Evolutionary conservation across 805 yeast species (phyloP), one percentile per base, ranked within the genome.

Genomic region (Pichia eremophila): DNA sequence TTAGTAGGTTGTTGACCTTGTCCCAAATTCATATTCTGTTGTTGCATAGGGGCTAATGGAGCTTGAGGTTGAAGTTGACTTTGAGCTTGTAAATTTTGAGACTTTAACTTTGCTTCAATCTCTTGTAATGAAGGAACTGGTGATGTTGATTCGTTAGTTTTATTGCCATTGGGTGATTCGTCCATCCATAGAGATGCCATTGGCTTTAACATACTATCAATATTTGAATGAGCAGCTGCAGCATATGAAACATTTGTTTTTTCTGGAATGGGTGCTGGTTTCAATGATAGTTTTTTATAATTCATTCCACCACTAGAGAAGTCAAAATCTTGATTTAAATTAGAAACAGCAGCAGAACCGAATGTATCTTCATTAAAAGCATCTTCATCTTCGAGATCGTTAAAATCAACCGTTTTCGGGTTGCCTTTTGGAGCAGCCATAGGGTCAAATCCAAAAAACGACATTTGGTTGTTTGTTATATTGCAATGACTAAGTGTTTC

Each of bases 331-430:
- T 75, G 73, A 46, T 79, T 71, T n/a, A 64, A 54, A 8, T 61
- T 56, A 1, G 69, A 63, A n/a, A 45, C 40, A 29, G 70, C 71
- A 41, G 68, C 71, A 39, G 65, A 69, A 28, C 93, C 95, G 65
- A 86, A 86, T 0, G 95, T 86, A 59, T 82, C 89, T 52, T 79
- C 85, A 60, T 86, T 85, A 55, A 83, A 72, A 37, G 84, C 93
- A 60, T 87, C 96, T 43, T 83, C 90, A 32, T 77, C 83, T 48
- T 79, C 85, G n/a, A 83, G 72, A 2, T 88, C 95, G 57, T 88
- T 95, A 61, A 87, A 88, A 61, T 85, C 89, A 61, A 78, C 72
- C 39, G 57, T 46, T 27, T 58, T 54, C 35, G 41, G 39, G 1
- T 19, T 40, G 14, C 42, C 43, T 7, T 48, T 43, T 44, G 66